Conservation (phyloP, 179 eudicot species). For the Camellia oleifera region DNA sequence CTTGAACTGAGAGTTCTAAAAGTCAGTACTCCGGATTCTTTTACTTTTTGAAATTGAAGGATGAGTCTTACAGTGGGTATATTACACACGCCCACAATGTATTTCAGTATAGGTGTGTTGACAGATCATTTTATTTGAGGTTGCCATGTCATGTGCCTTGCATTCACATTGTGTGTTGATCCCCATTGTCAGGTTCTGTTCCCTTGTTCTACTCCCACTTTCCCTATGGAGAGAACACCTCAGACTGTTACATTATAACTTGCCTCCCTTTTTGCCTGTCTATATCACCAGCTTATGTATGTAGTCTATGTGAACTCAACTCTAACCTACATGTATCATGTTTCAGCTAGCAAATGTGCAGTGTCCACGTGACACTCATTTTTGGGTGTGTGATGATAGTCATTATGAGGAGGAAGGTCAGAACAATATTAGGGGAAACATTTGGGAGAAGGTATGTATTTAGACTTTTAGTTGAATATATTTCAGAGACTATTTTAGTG, state of each 20-base stretch:
- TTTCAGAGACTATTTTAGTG: neutral
- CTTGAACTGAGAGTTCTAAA: constrained; percentile 61
- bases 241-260: neutral
- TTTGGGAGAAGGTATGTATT: constrained; percentile 84
- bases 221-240: neutral
- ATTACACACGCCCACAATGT: neutral
- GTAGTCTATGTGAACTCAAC: neutral
- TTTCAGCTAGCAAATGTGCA: constrained; percentile 84
- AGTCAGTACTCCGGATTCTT: constrained; percentile 30
- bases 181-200: neutral
- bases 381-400: constrained; percentile 94
- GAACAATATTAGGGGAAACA: constrained; percentile 85
- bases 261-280: neutral
- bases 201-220: neutral
- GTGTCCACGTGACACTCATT: constrained; percentile 94
- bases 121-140: constrained; percentile 7
- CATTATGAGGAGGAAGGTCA: constrained; percentile 96
- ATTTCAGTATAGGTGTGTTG: neutral
- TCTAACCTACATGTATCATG: neutral
- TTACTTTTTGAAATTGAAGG: neutral
- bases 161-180: neutral
- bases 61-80: neutral
- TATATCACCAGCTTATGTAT: constrained; percentile 1
- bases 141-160: neutral
- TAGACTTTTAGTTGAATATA: constrained; percentile 1